Evolutionary conservation across 306 rosid genomes (phyloP), one percentile per base, ranked within the genome.

Genomic region (Medicago truncatula): DNA sequence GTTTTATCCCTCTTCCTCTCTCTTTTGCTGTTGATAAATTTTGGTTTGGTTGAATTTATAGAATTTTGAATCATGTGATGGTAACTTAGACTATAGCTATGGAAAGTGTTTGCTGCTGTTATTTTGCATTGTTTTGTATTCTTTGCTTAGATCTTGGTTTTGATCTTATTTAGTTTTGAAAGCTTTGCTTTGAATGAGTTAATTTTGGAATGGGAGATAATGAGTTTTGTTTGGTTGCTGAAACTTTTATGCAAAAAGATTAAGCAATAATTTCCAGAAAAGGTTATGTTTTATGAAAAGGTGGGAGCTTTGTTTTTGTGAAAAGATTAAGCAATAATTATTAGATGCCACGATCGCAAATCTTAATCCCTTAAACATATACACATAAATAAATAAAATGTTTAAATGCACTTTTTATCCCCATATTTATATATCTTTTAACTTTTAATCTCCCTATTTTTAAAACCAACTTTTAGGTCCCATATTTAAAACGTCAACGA

Each of bases 51-150:
- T 67, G 40, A 67, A 44, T 44, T 5, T 20, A 4, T 41, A 17
- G 52, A 21, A 3, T 12, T 41, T 41, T 7, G 14, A 62, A 31
- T 61, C 44, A 31, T 15, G 4, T 61, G 18, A 31, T 31, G 18
- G 21, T 61, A 31, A 61, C 34, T 65, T 65, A 10, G 34, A 17
- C 36, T 16, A 39, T 66, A 66, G 53, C 12, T 16, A 64, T 65
- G 31, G 50, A 10, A 16, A 17, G 50, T 64, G 50, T 18, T 39
- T 65, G 50, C 39, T 13, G 38, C 1, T 23, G 38, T 58, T 12
- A 60, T 28, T 46, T n/a, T 62, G 46, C 68, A 62, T 23, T 62
- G 7, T n/a, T 57, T 58, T 52, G 7, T 58, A 14, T 61, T 61
- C 4, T 31, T 62, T 62, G 5, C 38, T n/a, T 38, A 38, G 25